Evolutionary conservation across 768 basidiomycete genomes (phyloP), one percentile per base, ranked within the genome.

Genomic region (Psilocybe tampanensis): DNA sequence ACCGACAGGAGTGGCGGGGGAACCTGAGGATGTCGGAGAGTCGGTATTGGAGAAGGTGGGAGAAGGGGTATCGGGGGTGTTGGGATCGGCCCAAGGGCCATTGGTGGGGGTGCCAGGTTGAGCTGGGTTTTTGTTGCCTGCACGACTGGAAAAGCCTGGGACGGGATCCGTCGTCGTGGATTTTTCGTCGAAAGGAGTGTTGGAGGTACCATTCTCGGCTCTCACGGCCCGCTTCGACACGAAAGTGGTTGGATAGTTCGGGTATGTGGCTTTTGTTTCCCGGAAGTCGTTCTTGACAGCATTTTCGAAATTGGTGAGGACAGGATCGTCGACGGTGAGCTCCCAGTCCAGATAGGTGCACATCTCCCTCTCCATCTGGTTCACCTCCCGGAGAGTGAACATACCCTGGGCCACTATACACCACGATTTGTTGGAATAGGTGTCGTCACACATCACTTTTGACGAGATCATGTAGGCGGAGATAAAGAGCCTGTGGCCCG

Each of bases 331-430:
- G 50, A 92, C 87, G 42, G 86, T 90, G 7, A 92, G 76, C 66
- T 92, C 89, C 95, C 94, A 98, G 69, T 96, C 95, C 43, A 99
- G 77, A 67, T 98, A 98, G 15, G 84, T 79, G 66, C 82, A 94
- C 88, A 97, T 94, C 73, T 95, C 94, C 21, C 93, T 77, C 76
- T 95, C 94, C 94, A 95, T 95, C 79, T 95, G 94, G 72, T 97
- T 97, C 67, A 97, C 89, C 80, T 95, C 94, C 44, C 90, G 82
- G 7, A 95, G 75, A 2, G 78, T 80, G 65, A 95, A 95, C 84
- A 94, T 88, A 24, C 85, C 87, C 70, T 95, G 92, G 0, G 90
- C 93, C 39, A 95, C 94, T 44, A 95, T 89, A 5, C 85, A 84
- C 94, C 94, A 95, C 0, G 89, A 91, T 68, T 94, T 93, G 81